phyloP scores from a whole-genome alignment of 768 basidiomycete genomes.

The Leccinum uliginosum region DNA sequence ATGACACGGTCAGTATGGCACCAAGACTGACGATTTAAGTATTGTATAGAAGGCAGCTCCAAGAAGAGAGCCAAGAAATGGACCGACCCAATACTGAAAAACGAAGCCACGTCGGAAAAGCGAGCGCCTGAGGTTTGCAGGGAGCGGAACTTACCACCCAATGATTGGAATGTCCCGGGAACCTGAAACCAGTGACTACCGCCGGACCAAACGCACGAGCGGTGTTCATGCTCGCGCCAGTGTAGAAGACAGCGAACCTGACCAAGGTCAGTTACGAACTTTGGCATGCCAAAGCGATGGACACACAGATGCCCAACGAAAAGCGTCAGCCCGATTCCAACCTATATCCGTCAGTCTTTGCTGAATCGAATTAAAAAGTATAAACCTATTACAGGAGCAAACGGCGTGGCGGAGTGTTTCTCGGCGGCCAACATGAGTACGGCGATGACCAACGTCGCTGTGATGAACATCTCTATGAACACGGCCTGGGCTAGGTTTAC shows the following conservation, averaged over 20 bases:
- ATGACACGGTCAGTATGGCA: background rate
- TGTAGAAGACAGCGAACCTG: slow-evolving; percentile 59
- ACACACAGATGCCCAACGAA: slow-evolving; percentile 59
- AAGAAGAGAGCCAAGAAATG: slow-evolving; percentile 60
- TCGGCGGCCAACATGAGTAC: slow-evolving; percentile 74
- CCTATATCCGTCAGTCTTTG: slow-evolving; percentile 28
- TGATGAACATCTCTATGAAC: slow-evolving; percentile 72
- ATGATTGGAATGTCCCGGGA: slow-evolving; percentile 37
- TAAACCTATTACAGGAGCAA: slow-evolving; percentile 53
- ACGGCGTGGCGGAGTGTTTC: slow-evolving; percentile 61
- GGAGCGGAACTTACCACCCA: slow-evolving; percentile 52
- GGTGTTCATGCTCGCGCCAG: slow-evolving; percentile 65
- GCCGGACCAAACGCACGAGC: slow-evolving; percentile 71
- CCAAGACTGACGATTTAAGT: slow-evolving; percentile 44
- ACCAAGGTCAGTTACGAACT: background rate
- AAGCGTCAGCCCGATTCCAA: slow-evolving; percentile 63
- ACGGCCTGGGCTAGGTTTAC: slow-evolving; percentile 54
- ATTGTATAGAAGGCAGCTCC: slow-evolving; percentile 52
- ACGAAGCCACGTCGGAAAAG: slow-evolving; percentile 2
- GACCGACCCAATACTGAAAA: slow-evolving; percentile 66
- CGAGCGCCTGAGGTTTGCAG: background rate
- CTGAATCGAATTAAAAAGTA: background rate
- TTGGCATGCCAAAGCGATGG: background rate
- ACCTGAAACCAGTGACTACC: slow-evolving; percentile 53
- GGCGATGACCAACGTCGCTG: slow-evolving; percentile 51